Evolutionary conservation across 441 rosid genomes (phyloP), one percentile per base, ranked within the genome.

Genomic region (Flueggea neowawraea): DNA sequence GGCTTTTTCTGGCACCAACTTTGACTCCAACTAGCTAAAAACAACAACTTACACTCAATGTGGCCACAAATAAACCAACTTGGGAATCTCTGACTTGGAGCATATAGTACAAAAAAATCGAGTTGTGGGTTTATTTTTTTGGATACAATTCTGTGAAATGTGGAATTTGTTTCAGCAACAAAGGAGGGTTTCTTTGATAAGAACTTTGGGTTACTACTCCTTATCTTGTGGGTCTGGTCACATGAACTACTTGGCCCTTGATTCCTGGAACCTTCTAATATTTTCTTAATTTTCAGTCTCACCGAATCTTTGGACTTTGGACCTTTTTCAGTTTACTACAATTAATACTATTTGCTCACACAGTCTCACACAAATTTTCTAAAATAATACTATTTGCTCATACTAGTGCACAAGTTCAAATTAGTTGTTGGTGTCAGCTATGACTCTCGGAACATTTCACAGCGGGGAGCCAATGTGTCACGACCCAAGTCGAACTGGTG

Each of bases 181-280:
- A 22, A 22, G 28, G 8, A 14, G 17, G 8, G 54, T 16, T 16
- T 2, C 8, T 53, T 16, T 15, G 12, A 11, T 1, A 53, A 12
- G 5, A 57, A n/a, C 52, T 64, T 41, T 22, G 52, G 60, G 22
- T 47, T 14, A n/a, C 6, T 53, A 13, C 52, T 67, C 66, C 82
- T 74, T 52, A 54, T 77, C 67, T 80, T 77, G 71, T 68, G 85
- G 82, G 87, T 78, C 70, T 56, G 36, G 65, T 79, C 87, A 83
- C 89, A 82, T 72, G 83, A 84, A 71, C 81, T 71, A 69, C 82
- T 75, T 79, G 89, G 79, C 96, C 96, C 97, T 85, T 91, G 92
- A 91, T 89, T 89, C 95, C 70, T 78, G 90, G 96, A 89, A 85
- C 83, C 91, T 89, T 87, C 90, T 84, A 77, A 78, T 75, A 69